phyloP scores from a whole-genome alignment of 805 yeast genomes.

The Vanderwaltozyma verrucispora region DNA sequence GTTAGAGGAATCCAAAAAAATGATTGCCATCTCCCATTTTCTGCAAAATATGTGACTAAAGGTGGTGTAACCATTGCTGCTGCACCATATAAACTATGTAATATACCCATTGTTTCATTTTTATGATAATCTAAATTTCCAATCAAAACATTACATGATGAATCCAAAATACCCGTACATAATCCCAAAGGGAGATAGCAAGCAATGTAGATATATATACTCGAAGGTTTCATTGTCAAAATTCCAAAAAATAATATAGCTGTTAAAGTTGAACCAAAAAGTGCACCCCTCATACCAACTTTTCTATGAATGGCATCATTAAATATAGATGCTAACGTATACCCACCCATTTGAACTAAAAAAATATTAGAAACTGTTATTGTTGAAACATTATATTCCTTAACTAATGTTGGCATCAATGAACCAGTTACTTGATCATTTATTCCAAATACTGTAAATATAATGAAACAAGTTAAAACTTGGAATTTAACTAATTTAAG shows the following conservation, averaged over 20 bases:
- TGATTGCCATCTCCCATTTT: constrained; percentile 22
- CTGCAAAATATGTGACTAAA: constrained; percentile 37
- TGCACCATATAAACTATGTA: constrained; percentile 62
- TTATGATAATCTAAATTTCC: constrained; percentile 33
- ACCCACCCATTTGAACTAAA: constrained; percentile 24
- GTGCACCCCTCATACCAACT: constrained; percentile 24
- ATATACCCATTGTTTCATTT: constrained; percentile 47
- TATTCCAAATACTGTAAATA: constrained; percentile 26
- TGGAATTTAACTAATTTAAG: constrained; percentile 22
- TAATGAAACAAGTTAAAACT: constrained; percentile 18
- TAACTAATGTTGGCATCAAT: constrained; percentile 24
- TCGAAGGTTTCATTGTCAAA: constrained; percentile 17
- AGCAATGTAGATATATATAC: constrained; percentile 13
- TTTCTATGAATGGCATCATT: constrained; percentile 21
- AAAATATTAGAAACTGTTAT: constrained; percentile 24
- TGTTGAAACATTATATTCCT: constrained; percentile 18
- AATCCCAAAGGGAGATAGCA: constrained; percentile 27
- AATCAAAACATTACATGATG: constrained; percentile 25
- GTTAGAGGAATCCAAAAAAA: constrained; percentile 27
- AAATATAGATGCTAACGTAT: constrained; percentile 21
- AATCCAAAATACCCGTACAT: constrained; percentile 27
- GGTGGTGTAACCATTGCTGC: constrained; percentile 68
- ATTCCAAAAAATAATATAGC: constrained; percentile 14
- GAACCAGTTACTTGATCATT: constrained; percentile 29
- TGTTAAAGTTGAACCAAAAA: constrained; percentile 13